phyloP scores from a whole-genome alignment of 192 early-diverging fungal species.

The Mortierella claussenii region DNA sequence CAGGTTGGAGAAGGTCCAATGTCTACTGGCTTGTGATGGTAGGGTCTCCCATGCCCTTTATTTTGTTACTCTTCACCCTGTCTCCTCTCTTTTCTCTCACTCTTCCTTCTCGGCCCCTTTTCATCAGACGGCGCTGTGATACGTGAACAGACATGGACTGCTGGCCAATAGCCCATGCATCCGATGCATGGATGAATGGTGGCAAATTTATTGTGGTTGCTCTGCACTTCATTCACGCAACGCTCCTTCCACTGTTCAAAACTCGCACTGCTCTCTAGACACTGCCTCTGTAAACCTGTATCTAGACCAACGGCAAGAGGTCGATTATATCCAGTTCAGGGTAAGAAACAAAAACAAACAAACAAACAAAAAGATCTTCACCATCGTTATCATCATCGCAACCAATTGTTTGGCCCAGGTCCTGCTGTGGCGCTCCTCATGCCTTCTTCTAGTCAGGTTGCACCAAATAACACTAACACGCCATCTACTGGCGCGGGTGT shows the following conservation, averaged over 20 bases:
- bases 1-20: conserved; percentile 20
- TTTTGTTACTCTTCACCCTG: background rate
- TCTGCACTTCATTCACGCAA: background rate
- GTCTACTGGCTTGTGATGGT: conserved; percentile 42
- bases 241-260: background rate
- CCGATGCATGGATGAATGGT: background rate
- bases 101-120: background rate
- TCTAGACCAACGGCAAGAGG: conserved; percentile 28
- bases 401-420: no score
- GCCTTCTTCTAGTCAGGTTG: no score
- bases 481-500: background rate
- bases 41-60: no score
- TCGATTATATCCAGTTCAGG: conserved; percentile 32
- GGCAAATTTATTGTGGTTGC: background rate
- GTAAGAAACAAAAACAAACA: conserved; percentile 4
- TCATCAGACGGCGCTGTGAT: no score
- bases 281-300: conserved; percentile 37
- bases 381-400: no score
- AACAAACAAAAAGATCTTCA: no score
- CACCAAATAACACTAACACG: background rate
- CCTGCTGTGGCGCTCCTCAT: background rate
- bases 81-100: background rate
- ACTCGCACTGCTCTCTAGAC: conserved; percentile 17
- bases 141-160: background rate
- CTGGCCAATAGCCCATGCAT: no score